A percentile compares a stretch with the other conserved stretches of the same genome.
phyloP scores from a whole-genome alignment of 768 basidiomycete genomes.

The Saitozyma podzolica region DNA sequence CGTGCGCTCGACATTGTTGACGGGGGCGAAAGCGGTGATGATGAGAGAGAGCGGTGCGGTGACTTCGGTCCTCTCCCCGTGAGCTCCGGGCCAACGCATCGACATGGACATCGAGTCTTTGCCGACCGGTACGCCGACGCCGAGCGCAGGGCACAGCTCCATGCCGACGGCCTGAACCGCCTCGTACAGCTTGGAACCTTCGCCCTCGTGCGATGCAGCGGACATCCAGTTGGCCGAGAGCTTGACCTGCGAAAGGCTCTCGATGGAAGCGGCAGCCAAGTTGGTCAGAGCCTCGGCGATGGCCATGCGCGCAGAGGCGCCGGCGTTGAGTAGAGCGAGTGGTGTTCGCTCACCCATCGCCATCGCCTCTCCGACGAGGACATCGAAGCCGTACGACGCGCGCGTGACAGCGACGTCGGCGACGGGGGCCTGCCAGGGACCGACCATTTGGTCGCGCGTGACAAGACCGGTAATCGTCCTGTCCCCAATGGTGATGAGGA shows the following conservation, averaged over 20 bases:
- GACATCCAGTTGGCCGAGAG: constrained; percentile 99
- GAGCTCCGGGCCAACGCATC: constrained; percentile 78
- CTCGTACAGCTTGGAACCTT: constrained; percentile 84
- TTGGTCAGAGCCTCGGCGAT: constrained; percentile 93
- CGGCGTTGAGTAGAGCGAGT: constrained; percentile 78
- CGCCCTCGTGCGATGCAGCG: constrained; percentile 77
- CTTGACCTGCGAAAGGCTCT: constrained; percentile 72
- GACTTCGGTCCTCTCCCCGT: constrained; percentile 69
- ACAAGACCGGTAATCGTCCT: constrained; percentile 91
- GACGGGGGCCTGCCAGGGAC: constrained; percentile 97
- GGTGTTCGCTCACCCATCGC: constrained; percentile 97
- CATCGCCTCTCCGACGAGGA: constrained; percentile 88
- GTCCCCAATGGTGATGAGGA: constrained; percentile 98
- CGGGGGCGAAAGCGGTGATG: constrained; percentile 89
- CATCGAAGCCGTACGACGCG: constrained; percentile 89
- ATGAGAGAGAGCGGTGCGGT: constrained; percentile 89
- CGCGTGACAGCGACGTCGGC: constrained; percentile 96
- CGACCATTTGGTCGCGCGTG: constrained; percentile 97
- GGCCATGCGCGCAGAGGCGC: constrained; percentile 93
- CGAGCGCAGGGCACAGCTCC: constrained; percentile 88
- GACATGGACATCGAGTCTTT: constrained; percentile 99
- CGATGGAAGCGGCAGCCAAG: constrained; percentile 75
- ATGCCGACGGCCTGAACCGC: constrained; percentile 82
- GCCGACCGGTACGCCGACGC: constrained; percentile 91
- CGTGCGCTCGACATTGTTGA: constrained; percentile 72